Evolutionary conservation across 139 green algal genomes (phyloP).

Genomic region (Eudorina sp.): DNA sequence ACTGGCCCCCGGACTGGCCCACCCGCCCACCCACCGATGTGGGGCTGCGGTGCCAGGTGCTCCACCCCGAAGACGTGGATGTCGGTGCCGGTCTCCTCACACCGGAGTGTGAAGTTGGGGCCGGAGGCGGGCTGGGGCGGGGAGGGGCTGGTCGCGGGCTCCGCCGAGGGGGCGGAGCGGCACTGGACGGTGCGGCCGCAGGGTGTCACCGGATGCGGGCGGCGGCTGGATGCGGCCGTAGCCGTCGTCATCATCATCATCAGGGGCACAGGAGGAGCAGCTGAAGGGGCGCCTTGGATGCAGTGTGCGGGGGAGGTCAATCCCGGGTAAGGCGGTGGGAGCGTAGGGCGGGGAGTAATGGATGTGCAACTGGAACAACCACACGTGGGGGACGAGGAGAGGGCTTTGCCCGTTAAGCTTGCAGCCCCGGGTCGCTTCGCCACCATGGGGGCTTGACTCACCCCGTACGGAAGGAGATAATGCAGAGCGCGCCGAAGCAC

Average conservation of each 20-base stretch:
- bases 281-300: background rate
- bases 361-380: too few relatives aligned
- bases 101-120: conserved; percentile 6
- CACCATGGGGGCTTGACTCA: too few relatives aligned
- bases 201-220: background rate
- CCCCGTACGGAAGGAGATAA: background rate
- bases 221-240: background rate
- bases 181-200: background rate
- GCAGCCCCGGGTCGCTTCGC: too few relatives aligned
- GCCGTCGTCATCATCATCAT: too few relatives aligned
- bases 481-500: background rate
- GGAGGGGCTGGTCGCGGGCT: background rate
- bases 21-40: conserved; percentile 54
- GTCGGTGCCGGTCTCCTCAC: background rate
- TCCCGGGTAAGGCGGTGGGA: background rate
- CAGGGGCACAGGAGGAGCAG: too few relatives aligned
- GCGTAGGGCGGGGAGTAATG: background rate
- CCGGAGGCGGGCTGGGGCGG: background rate
- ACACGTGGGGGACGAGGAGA: too few relatives aligned
- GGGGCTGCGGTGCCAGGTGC: conserved; percentile 57
- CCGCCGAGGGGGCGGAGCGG: background rate
- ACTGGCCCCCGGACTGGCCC: background rate
- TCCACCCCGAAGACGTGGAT: conserved; percentile 66
- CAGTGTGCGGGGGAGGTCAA: background rate
- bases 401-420: too few relatives aligned